These are phyloP conservation scores for Zygosaccharomyces sapae DNA, from an alignment of 1,139 yeast species.

Conservation along the genomic window DNA sequence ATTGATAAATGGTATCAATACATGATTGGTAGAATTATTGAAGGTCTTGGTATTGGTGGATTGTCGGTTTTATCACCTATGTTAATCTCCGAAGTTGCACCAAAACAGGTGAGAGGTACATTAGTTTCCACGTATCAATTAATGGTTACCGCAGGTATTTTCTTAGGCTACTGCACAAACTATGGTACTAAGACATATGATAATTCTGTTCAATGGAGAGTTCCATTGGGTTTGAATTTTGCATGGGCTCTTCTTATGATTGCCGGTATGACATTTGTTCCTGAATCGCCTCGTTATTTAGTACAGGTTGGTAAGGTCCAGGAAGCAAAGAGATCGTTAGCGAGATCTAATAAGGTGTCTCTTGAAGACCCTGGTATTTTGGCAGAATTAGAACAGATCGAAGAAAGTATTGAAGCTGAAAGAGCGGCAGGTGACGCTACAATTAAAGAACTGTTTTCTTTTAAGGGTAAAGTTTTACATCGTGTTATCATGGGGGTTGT, in stretches of 20 bases:
- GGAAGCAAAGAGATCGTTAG: constrained; percentile 55
- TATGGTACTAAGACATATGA: constrained; percentile 49
- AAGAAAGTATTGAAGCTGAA: constrained; percentile 60
- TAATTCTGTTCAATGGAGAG: constrained; percentile 55
- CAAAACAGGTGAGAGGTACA: constrained; percentile 63
- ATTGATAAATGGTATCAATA: constrained; percentile 47
- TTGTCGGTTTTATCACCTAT: constrained; percentile 59
- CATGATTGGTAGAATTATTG: constrained; percentile 55
- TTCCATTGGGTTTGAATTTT: constrained; percentile 51
- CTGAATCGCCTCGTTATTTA: constrained; percentile 73
- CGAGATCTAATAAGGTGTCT: constrained; percentile 52
- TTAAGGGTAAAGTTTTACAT: constrained; percentile 50
- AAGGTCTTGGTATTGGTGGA: constrained; percentile 67
- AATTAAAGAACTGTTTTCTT: constrained; percentile 59
- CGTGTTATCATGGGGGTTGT: constrained; percentile 60
- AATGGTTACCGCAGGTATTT: constrained; percentile 57
- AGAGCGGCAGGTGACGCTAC: constrained; percentile 58
- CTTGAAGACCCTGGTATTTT: constrained; percentile 53
- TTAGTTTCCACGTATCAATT: constrained; percentile 58
- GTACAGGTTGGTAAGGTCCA: constrained; percentile 50
- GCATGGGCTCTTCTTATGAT: constrained; percentile 41
- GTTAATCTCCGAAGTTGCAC: constrained; percentile 60
- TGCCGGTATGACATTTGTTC: constrained; percentile 58
- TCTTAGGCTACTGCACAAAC: constrained; percentile 57
- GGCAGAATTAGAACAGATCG: constrained; percentile 55